Percentiles rank a stretch among this genome's conserved stretches.
These are phyloP conservation scores for Wickerhamomyces sp. DNA, from an alignment of 1,139 yeast genomes.

Conservation along the genomic window DNA sequence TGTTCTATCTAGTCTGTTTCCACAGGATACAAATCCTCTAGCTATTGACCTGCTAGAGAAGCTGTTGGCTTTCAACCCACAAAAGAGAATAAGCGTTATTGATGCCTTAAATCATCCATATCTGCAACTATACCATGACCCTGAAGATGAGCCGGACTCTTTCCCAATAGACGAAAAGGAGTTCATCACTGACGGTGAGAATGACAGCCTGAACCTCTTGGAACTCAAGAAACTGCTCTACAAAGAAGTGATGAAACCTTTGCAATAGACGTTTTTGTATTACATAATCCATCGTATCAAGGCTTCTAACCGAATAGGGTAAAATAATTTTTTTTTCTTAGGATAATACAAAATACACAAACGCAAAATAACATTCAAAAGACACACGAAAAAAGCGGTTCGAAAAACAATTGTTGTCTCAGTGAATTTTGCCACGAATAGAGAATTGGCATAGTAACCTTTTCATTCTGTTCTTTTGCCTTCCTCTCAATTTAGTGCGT, in stretches of 20 bases:
- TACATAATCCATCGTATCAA: not conserved
- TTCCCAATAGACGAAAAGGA: conserved; percentile 69
- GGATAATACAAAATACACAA: no score
- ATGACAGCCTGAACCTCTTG: conserved; percentile 62
- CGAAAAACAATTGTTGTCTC: no score
- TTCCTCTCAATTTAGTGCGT: not conserved
- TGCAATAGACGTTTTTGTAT: conserved; percentile 21
- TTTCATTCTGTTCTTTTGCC: no score
- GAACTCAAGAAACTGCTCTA: conserved; percentile 64
- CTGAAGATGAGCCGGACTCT: conserved; percentile 78
- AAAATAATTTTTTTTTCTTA: no score
- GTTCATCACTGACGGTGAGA: conserved; percentile 54
- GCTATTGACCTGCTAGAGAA: conserved; percentile 76
- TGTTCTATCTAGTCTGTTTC: conserved; percentile 51
- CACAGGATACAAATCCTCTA: conserved; percentile 51
- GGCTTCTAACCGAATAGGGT: no score
- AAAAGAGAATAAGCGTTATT: conserved; percentile 69
- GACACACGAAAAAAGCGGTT: no score
- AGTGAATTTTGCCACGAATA: no score
- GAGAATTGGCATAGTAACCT: no score
- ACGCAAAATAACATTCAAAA: no score
- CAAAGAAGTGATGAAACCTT: conserved; percentile 24
- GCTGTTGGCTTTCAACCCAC: conserved; percentile 77
- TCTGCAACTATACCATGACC: conserved; percentile 73
- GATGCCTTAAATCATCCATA: conserved; percentile 85